phyloP scores from a whole-genome alignment of 1,139 yeast species.

The Debaryomycetaceae sp. region DNA sequence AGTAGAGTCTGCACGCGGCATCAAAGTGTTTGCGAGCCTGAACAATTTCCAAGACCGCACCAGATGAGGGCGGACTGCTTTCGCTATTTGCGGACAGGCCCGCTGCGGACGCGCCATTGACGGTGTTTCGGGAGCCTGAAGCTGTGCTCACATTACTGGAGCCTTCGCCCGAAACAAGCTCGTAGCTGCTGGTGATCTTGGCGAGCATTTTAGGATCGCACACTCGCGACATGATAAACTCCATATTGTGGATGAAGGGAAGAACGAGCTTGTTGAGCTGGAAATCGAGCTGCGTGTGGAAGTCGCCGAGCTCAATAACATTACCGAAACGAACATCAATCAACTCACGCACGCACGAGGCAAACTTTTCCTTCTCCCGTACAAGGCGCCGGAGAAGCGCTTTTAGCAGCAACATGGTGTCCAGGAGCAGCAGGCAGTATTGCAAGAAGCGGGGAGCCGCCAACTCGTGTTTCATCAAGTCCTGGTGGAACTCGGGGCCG shows the following conservation, averaged over 20 bases:
- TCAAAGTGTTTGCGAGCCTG: conserved; percentile 47
- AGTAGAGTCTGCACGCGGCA: conserved; percentile 62
- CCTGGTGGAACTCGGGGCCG: conserved; percentile 64
- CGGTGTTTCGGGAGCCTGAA: background rate
- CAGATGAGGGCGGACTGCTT: conserved; percentile 1
- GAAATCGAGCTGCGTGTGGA: conserved; percentile 6
- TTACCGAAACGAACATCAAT: conserved; percentile 10
- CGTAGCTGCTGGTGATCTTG: conserved; percentile 11
- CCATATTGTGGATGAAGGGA: conserved; percentile 23
- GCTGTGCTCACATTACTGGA: conserved; percentile 1
- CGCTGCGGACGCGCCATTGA: background rate
- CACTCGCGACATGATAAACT: conserved; percentile 20
- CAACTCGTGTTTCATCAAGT: conserved; percentile 43
- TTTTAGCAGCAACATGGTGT: conserved; percentile 24
- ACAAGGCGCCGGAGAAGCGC: conserved; percentile 10
- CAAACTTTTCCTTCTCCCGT: conserved; percentile 11
- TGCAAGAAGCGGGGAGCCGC: conserved; percentile 38
- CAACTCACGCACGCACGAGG: conserved; percentile 14
- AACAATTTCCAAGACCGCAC: conserved; percentile 5
- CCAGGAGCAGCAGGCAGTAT: conserved; percentile 22
- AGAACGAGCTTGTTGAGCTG: conserved; percentile 14
- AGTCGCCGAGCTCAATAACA: conserved; percentile 5
- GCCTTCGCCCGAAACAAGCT: background rate
- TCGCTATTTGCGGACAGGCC: background rate
- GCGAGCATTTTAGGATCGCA: conserved; percentile 19